phyloP scores from a whole-genome alignment of 2,329 filamentous ascomycete species.

The Fusarium ramigenum region DNA sequence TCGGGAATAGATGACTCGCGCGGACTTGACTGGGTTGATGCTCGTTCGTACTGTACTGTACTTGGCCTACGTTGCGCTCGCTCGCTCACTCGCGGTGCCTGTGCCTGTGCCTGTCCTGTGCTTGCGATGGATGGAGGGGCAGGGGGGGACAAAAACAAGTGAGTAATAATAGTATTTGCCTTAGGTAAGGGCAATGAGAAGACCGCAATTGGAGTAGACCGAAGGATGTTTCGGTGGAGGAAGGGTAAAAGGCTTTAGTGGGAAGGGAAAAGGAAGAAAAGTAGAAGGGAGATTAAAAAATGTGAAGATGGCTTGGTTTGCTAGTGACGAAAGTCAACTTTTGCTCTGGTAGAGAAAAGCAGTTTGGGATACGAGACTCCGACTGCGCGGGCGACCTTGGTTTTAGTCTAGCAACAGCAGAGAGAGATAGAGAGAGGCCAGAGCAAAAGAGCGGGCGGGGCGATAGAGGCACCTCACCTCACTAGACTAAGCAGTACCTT shows the following conservation, averaged over 20 bases:
- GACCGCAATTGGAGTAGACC: neutral
- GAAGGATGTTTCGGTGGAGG: neutral
- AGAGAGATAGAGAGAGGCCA: neutral
- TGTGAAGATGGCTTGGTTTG: constrained; percentile 14
- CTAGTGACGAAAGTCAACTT: constrained; percentile 26
- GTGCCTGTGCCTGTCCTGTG: constrained; percentile 10
- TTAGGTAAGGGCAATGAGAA: neutral
- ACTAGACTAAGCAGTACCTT: neutral
- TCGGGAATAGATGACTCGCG: constrained; percentile 32
- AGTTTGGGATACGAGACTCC: constrained; percentile 18
- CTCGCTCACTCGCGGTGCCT: constrained; percentile 9
- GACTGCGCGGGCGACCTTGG: constrained; percentile 25
- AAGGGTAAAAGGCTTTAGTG: neutral
- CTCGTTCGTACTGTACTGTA: constrained; percentile 18
- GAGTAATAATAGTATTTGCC: constrained; percentile 5
- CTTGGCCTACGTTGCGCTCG: constrained; percentile 28
- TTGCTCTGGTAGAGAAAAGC: neutral
- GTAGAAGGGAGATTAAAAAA: constrained; percentile 15
- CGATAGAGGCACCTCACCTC: constrained; percentile 5
- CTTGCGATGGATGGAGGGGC: constrained; percentile 37
- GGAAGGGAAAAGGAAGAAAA: neutral
- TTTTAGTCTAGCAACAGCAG: constrained; percentile 27
- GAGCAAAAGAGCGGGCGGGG: constrained; percentile 3
- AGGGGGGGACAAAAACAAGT: constrained; percentile 38
- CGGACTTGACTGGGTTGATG: constrained; percentile 25